Percentiles rank a stretch among this genome's conserved stretches.
These are phyloP conservation scores for Ambrosiella xylebori DNA, from an alignment of 2,329 filamentous ascomycete species.

Conservation along the genomic window DNA sequence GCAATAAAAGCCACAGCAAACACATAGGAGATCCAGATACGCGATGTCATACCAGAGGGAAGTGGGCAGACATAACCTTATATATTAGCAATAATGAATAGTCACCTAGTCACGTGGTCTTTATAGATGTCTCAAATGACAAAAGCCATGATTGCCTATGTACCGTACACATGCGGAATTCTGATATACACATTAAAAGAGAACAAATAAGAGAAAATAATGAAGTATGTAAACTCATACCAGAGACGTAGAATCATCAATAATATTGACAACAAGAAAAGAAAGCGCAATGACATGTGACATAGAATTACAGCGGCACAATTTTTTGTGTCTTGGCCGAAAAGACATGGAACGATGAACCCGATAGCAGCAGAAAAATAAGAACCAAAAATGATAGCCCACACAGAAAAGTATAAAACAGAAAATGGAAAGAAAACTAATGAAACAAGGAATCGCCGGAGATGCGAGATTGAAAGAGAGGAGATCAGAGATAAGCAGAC, in stretches of 20 bases:
- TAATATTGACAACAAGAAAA: background rate
- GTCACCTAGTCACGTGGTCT: too few species aligned
- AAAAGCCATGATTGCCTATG: too few species aligned
- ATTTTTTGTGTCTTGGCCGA: slow-evolving; percentile 7
- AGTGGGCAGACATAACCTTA: background rate
- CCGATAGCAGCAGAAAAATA: background rate
- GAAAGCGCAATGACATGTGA: slow-evolving; percentile 2
- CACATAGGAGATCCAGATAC: background rate
- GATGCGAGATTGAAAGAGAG: slow-evolving; percentile 1
- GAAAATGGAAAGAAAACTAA: slow-evolving; percentile 2
- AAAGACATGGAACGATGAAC: background rate
- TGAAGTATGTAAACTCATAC: background rate
- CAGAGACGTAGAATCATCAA: background rate
- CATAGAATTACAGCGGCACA: slow-evolving; percentile 11
- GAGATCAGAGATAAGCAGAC: background rate
- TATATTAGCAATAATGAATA: too few species aligned
- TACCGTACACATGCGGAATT: too few species aligned
- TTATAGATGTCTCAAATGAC: too few species aligned
- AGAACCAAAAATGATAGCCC: background rate
- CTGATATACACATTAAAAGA: background rate
- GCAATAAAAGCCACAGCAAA: background rate
- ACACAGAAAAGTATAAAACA: slow-evolving; percentile 6
- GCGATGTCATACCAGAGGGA: background rate
- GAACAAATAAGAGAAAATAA: background rate
- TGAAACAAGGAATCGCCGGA: background rate